Evolutionary conservation across 2,329 filamentous ascomycete species (phyloP).

Genomic region (Biscogniauxia mediterranea): DNA sequence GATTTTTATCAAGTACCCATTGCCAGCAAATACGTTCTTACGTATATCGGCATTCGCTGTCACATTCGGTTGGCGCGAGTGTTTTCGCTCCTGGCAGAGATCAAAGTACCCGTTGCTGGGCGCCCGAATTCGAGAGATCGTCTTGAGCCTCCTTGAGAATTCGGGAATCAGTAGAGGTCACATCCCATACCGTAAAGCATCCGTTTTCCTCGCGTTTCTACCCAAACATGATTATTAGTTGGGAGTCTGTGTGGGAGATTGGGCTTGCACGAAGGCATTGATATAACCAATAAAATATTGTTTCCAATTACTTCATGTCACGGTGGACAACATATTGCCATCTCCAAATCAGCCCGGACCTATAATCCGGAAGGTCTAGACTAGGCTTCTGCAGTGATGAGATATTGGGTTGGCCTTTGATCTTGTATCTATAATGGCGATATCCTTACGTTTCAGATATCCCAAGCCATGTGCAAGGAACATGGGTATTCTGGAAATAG

Average conservation of each 20-base stretch:
- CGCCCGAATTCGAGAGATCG: constrained; percentile 54
- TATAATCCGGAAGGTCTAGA: constrained; percentile 9
- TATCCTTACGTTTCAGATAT: not conserved
- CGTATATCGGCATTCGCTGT: constrained; percentile 50
- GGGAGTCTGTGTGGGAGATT: constrained; percentile 11
- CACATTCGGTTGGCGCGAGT: constrained; percentile 46
- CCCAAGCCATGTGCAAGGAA: not conserved
- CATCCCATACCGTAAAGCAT: constrained; percentile 28
- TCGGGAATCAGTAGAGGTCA: constrained; percentile 61
- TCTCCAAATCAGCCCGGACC: constrained; percentile 6
- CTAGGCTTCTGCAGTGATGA: constrained; percentile 2
- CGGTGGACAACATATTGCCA: constrained; percentile 4
- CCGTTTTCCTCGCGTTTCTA: constrained; percentile 17
- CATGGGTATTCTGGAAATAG: not conserved
- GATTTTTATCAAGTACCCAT: constrained; percentile 1
- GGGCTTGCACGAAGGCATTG: constrained; percentile 7
- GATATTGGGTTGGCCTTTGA: not conserved
- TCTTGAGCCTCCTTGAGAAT: constrained; percentile 52
- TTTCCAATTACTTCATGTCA: constrained; percentile 10
- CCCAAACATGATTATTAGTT: constrained; percentile 7
- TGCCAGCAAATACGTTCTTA: constrained; percentile 32
- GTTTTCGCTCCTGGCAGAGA: constrained; percentile 59
- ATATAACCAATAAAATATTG: constrained; percentile 8
- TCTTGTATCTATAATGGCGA: not conserved
- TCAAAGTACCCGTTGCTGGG: constrained; percentile 53